A percentile compares a stretch with the other conserved stretches of the same genome.
Conservation (phyloP, 2,329 filamentous ascomycete species). For the Colletotrichum navitas region DNA sequence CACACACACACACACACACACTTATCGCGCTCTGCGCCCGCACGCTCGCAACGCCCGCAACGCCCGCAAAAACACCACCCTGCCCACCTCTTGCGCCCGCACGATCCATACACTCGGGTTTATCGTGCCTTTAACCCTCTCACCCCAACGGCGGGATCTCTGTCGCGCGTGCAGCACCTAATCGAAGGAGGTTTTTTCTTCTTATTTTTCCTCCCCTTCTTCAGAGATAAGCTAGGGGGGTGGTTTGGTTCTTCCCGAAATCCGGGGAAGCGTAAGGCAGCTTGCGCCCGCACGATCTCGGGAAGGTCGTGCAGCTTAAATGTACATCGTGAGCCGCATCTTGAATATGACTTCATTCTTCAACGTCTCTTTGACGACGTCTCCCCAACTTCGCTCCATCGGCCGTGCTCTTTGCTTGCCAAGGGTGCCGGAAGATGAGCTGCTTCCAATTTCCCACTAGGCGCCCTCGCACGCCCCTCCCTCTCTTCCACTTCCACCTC, state of each 20-base stretch:
- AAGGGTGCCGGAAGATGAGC: slow-evolving; percentile 10
- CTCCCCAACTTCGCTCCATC: not conserved
- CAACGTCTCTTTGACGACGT: not conserved
- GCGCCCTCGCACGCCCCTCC: not conserved
- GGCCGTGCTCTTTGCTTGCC: slow-evolving; percentile 12
- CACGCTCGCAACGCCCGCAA: slow-evolving; percentile 38
- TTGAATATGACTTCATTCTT: slow-evolving; percentile 18
- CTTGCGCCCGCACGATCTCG: slow-evolving; percentile 9
- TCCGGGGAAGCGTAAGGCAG: slow-evolving; percentile 22
- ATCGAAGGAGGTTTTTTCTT: slow-evolving; percentile 9
- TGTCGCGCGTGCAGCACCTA: not conserved
- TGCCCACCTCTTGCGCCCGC: slow-evolving; percentile 40
- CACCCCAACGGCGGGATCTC: slow-evolving; percentile 2
- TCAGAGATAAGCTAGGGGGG: slow-evolving; percentile 10
- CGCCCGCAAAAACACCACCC: slow-evolving; percentile 25
- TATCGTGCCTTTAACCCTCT: not conserved
- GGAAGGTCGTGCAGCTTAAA: slow-evolving; percentile 9
- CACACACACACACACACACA: slow-evolving; percentile 13
- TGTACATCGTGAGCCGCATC: slow-evolving; percentile 21
- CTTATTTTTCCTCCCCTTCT: not conserved
- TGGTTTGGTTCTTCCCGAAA: slow-evolving; percentile 26
- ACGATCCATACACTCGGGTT: slow-evolving; percentile 39
- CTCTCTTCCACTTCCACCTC: not conserved
- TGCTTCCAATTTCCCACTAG: slow-evolving; percentile 34
- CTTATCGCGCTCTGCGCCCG: slow-evolving; percentile 23